phyloP scores from a whole-genome alignment of 148 eudicot genomes.

The Vaccinium vitisidaea region DNA sequence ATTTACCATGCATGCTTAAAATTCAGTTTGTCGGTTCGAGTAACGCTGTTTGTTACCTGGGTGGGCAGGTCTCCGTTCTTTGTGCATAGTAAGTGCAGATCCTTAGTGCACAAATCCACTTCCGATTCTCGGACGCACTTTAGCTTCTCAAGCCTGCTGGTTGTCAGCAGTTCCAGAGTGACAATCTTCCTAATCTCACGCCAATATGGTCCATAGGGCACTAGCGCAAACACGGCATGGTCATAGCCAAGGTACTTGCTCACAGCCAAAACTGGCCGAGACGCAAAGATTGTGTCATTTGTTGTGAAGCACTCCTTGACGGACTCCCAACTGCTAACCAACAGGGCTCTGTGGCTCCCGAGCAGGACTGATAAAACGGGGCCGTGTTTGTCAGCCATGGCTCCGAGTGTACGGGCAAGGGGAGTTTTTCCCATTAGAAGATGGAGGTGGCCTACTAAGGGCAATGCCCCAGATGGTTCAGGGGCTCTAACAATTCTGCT shows the following conservation, averaged over 20 bases:
- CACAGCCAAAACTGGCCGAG: slow-evolving; percentile 17
- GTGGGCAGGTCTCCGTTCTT: neutral
- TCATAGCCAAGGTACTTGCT: slow-evolving; percentile 29
- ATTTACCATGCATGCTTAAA: neutral
- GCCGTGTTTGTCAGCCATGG: slow-evolving; percentile 36
- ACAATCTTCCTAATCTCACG: slow-evolving; percentile 31
- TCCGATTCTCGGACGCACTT: slow-evolving; percentile 20
- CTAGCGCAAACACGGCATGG: slow-evolving; percentile 24
- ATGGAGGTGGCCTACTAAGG: slow-evolving; percentile 45
- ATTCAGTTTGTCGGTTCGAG: neutral
- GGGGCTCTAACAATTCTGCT: slow-evolving; percentile 16
- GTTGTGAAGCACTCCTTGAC: slow-evolving; percentile 33
- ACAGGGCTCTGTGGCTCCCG: slow-evolving; percentile 23
- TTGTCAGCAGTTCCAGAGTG: slow-evolving; percentile 27
- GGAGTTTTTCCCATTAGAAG: slow-evolving; percentile 23
- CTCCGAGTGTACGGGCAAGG: slow-evolving; percentile 33
- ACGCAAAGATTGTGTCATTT: slow-evolving; percentile 22
- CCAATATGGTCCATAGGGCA: slow-evolving; percentile 43
- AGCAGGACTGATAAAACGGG: slow-evolving; percentile 31
- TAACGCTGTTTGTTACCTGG: neutral
- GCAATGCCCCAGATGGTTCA: slow-evolving; percentile 38
- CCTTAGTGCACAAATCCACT: slow-evolving; percentile 17
- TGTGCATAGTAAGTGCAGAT: slow-evolving; percentile 12
- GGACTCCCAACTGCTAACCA: slow-evolving; percentile 29
- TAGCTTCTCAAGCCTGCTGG: slow-evolving; percentile 20